Base-by-base conservation (phyloP, 2,329 filamentous ascomycete species). In the Parascedosporium putredinis region DNA sequence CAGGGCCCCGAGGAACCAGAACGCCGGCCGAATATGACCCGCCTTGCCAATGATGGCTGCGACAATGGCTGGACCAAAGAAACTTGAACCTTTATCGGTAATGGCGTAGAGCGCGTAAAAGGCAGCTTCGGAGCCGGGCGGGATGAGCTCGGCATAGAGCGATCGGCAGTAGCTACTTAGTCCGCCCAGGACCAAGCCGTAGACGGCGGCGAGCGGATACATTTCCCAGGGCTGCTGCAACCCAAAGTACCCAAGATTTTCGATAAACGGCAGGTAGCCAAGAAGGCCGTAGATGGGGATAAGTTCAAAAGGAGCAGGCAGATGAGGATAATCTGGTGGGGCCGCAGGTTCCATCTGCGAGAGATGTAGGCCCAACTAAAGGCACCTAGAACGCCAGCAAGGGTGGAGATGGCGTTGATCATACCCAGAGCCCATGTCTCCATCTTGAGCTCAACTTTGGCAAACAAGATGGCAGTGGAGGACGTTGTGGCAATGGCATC, bases 101-200 rank as follows among this genome's bases (percentile, higher is more conserved):
- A 97, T 96, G 31, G 93, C 93, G 62, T 97, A 98, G 2, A 98
- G 73, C 0, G 91, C 90, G 62, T 95, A 98, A 62, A 98, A 98
- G 0, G 91, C 90, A 0, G 93, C 90, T 67, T 98, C 93, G 25
- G 86, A 94, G 3, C 93, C 93, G 0, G 88, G 88, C 1, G 93
- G 93, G 50, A 98, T 95, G 51, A 98, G 75, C 64, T 97, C 90
- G 34, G 89, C 90, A 62, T 88, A 98, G 4, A 98, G 74, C 53
- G 87, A 90, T 38, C 93, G 84, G 62, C 93, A 97, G 66, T 97
- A 96, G 22, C 85, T 86, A 51, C 86, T 88, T 36, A 98, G 70
- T 0, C 93, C 93, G n/a, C 93, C 93, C 25, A 97, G 79, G 2
- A 97, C 90, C 46, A 98, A 80, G 0, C 93, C 93, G 64, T 96